These are phyloP conservation scores for Cucumis hystrix DNA, from an alignment of 306 rosid genomes.

Conservation along the genomic window DNA sequence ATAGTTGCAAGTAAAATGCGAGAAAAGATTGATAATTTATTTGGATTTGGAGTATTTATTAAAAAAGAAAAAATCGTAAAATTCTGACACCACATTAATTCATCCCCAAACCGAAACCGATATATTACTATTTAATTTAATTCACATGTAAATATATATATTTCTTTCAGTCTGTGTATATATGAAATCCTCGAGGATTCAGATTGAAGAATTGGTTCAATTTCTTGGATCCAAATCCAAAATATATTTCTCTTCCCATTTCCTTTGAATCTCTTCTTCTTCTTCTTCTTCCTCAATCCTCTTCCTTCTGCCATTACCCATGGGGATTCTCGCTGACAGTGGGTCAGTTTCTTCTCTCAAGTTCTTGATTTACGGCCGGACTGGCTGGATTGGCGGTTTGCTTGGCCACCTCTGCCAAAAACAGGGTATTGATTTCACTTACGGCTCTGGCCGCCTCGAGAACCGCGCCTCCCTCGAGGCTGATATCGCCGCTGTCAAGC, in stretches of 20 bases:
- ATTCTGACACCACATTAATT: not conserved
- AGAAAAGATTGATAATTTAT: no score
- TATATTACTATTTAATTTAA: not conserved
- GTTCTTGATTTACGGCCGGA: slow-evolving; percentile 69
- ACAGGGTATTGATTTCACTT: slow-evolving; percentile 31
- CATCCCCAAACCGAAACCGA: not conserved
- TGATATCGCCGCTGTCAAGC: slow-evolving; percentile 41
- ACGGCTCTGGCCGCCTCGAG: slow-evolving; percentile 67
- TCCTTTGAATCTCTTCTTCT: not conserved
- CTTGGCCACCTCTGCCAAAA: slow-evolving; percentile 52
- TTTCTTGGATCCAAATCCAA: not conserved
- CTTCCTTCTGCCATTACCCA: slow-evolving; percentile 1
- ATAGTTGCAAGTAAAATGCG: no score
- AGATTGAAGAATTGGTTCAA: not conserved
- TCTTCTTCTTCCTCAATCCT: not conserved
- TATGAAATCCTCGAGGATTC: not conserved
- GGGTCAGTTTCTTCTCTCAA: slow-evolving; percentile 20
- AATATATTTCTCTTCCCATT: not conserved
- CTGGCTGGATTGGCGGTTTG: slow-evolving; percentile 88
- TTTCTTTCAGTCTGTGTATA: not conserved
- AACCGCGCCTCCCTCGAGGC: slow-evolving; percentile 52
- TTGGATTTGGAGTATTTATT: not conserved
- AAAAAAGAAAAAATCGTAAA: not conserved
- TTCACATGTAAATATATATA: not conserved
- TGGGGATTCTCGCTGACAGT: slow-evolving; percentile 58